Conservation (phyloP, 352 stramenopile genomes). For the Globisporangium cederbergense region DNA sequence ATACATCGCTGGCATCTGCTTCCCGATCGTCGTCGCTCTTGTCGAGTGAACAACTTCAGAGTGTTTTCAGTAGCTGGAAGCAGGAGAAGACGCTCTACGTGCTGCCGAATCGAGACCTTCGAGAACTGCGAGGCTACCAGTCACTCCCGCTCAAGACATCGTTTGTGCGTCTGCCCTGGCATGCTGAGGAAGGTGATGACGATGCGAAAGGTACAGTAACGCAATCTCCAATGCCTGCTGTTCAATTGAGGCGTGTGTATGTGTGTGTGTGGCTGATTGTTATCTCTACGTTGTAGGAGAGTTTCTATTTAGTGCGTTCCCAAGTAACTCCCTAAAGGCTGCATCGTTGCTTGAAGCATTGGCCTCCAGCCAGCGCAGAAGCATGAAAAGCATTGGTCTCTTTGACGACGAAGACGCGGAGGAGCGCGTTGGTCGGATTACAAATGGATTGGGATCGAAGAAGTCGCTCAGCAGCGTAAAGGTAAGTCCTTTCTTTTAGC, state of each 20-base stretch:
- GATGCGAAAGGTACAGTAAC: neutral
- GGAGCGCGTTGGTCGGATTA: neutral
- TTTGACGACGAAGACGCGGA: slow-evolving; percentile 15
- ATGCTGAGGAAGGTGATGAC: neutral
- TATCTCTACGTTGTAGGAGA: neutral
- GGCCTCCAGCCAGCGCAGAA: slow-evolving; percentile 10
- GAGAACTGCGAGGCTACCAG: slow-evolving; percentile 45
- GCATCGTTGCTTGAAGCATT: slow-evolving; percentile 45
- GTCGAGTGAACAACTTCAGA: slow-evolving; percentile 1
- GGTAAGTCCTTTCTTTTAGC: neutral
- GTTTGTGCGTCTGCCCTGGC: slow-evolving; percentile 39
- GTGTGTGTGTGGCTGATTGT: neutral
- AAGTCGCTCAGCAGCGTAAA: neutral
- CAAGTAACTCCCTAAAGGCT: slow-evolving; percentile 20
- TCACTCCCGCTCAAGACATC: slow-evolving; percentile 38
- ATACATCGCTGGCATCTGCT: neutral
- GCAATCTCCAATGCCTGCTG: neutral
- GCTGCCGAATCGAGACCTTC: slow-evolving; percentile 34
- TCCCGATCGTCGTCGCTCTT: neutral
- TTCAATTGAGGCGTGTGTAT: neutral
- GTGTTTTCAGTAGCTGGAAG: slow-evolving; percentile 57
- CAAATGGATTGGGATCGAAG: neutral
- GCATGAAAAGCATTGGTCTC: neutral
- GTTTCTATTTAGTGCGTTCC: slow-evolving; percentile 37
- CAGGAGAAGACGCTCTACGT: slow-evolving; percentile 42